Base-by-base conservation (phyloP, 1,139 yeast species). In the Saccharomycopsis crataegensis region DNA sequence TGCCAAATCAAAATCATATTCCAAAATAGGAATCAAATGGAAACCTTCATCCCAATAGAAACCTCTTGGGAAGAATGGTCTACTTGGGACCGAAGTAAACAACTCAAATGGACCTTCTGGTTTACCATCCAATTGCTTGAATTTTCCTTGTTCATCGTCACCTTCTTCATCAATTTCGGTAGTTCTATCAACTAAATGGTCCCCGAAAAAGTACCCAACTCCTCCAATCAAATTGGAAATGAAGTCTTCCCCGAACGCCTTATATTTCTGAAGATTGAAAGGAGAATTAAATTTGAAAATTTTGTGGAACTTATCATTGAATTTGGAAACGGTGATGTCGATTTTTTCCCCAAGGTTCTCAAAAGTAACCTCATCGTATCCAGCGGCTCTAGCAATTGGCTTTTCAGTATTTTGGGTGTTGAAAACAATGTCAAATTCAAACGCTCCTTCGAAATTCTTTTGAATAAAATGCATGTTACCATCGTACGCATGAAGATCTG, bases 1-100 rank as follows among this genome's bases (percentile, higher is more conserved):
- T 0, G 83, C 89, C 47, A 93, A 72, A 64, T 90, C 96, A 8
- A 89, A 78, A 67, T 93, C 99, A 66, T 85, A 91, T 51, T 85
- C 83, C 59, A 88, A 68, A 41, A 93, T 72, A 3, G 96, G 96
- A 43, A 91, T 73, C 59, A 93, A 73, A 66, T 93, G 96, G 69
- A 93, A 93, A 0, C 99, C 99, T 70, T 94, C 99, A 68, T 94
- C 99, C 99, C 99, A 93, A 64, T 88, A 88, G 64, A 93, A 93
- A 0, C 99, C 99, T 59, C 99, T 77, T 8, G 99, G 98, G 69
- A 93, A 93, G 63, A 88, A 88, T 0, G 96, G 90, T 55, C 99
- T 76, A 49, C 96, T 88, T 1, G 99, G 99, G 36, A 90, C 95
- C 46, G 89, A 74, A 0, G 95, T 80, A 62, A 90, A 87, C 42